Base-by-base conservation (phyloP, 805 yeast species). In the Pichia californica region DNA sequence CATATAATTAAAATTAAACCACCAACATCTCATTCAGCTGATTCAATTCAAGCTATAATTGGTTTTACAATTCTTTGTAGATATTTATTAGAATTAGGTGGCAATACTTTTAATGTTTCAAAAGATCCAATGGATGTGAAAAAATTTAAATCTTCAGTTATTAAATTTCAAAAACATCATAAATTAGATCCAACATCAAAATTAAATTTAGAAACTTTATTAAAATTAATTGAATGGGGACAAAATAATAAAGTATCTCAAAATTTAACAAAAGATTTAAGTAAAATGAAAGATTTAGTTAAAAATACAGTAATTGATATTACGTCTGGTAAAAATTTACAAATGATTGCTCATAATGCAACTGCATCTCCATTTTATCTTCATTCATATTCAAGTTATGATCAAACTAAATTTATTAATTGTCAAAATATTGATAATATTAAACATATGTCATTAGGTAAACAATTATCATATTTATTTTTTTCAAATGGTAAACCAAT, bases 91-190 rank as follows among this genome's bases (percentile, higher is more conserved):
- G 79, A 87, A 38, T 66, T 81, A 10, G 72, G 69, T 11, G 66
- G 73, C 26, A 75, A 57, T 63, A 76, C 58, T 63, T 50, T 50
- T 18, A 85, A 70, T 53, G 83, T 70, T 46, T 93, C 79, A 15
- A 84, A 87, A 55, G 98, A 93, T 57, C 91, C 95, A 0, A 80
- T 84, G 56, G 91, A 85, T 48, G 79, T 78, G 40, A 83, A 80
- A 41, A 73, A 73, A 38, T 83, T 91, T 53, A 73, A 79, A 62
- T 60, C 72, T 3, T 76, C 88, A 7, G 73, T 93, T 21, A 77
- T 78, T 2, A 81, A 77, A 46, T 91, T 89, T 59, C 97, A 93
- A 60, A 85, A 79, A 56, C 50, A 53, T 7, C 32, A 31, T 20
- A 46, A 45, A 36, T 14, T 49, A 5, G 48, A 53, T 31, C 11